These are phyloP conservation scores for Pueraria montana DNA, from an alignment of 306 rosid genomes.

Conservation along the genomic window DNA sequence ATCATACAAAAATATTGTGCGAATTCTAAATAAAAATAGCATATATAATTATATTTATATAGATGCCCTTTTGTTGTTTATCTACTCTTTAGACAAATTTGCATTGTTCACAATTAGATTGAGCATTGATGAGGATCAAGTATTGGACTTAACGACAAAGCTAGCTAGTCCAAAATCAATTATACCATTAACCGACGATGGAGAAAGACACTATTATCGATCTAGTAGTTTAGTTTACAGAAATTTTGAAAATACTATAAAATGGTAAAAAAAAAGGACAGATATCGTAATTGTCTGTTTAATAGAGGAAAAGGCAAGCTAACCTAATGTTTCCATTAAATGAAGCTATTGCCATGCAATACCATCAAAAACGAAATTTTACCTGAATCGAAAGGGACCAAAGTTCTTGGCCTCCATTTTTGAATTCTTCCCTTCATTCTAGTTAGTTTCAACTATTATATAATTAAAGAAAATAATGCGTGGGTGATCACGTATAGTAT, in stretches of 20 bases:
- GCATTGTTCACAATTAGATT: constrained; percentile 12
- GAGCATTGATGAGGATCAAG: constrained; percentile 12
- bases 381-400: constrained; percentile 51
- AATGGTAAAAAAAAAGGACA: constrained; percentile 28
- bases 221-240: constrained; percentile 8
- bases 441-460: not conserved
- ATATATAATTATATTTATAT: not conserved
- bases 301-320: constrained; percentile 36
- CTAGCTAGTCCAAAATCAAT: constrained; percentile 37
- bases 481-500: not conserved
- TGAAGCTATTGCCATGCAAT: constrained; percentile 36
- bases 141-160: constrained; percentile 37
- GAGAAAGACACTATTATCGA: constrained; percentile 21
- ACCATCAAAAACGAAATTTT: constrained; percentile 45
- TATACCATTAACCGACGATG: constrained; percentile 18
- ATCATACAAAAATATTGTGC: not conserved
- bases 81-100: constrained; percentile 5
- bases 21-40: not conserved
- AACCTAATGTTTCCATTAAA: constrained; percentile 39
- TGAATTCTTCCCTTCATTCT: constrained; percentile 19
- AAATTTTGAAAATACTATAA: not conserved
- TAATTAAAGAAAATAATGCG: not conserved
- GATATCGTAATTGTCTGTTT: constrained; percentile 35
- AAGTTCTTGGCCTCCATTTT: not conserved
- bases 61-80: not conserved